These are phyloP conservation scores for Corymbia calophylla DNA, from an alignment of 441 rosid genomes.

Conservation along the genomic window DNA sequence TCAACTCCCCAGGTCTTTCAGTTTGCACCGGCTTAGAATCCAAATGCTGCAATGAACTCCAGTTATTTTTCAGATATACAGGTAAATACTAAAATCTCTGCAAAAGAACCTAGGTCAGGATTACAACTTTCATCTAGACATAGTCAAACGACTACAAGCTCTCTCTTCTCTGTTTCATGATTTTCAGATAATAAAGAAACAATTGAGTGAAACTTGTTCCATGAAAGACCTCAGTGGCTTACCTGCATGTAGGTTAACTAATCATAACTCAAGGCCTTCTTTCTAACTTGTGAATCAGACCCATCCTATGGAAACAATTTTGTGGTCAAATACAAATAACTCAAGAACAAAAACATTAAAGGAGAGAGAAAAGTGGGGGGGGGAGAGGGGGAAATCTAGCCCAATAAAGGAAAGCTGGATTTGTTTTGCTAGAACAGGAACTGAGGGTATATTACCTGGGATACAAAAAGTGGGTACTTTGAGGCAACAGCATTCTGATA, in stretches of 20 bases:
- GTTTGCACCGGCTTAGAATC: too few relatives aligned
- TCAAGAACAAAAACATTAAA: neutral
- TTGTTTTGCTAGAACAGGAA: neutral
- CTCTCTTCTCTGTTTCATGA: neutral
- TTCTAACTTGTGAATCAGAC: slow-evolving; percentile 53
- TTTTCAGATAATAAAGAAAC: neutral
- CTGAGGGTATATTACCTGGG: slow-evolving; percentile 48
- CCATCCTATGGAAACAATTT: slow-evolving; percentile 55
- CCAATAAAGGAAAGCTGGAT: neutral
- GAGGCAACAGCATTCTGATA: slow-evolving; percentile 69
- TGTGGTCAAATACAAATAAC: neutral
- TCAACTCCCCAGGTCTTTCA: too few relatives aligned
- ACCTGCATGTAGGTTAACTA: slow-evolving; percentile 88
- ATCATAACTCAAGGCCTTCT: slow-evolving; percentile 73
- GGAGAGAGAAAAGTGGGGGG: neutral
- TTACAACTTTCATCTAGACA: too few relatives aligned
- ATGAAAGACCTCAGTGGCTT: neutral
- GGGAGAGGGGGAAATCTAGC: neutral
- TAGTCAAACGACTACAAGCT: neutral
- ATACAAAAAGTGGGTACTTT: slow-evolving; percentile 76
- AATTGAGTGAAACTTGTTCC: neutral
- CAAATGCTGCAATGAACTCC: too few relatives aligned
- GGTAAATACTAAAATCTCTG: too few relatives aligned
- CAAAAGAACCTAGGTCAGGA: too few relatives aligned
- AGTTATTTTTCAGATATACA: too few relatives aligned